Conservation (phyloP, 257 asterid genomes). For the Solanum etuberosum region DNA sequence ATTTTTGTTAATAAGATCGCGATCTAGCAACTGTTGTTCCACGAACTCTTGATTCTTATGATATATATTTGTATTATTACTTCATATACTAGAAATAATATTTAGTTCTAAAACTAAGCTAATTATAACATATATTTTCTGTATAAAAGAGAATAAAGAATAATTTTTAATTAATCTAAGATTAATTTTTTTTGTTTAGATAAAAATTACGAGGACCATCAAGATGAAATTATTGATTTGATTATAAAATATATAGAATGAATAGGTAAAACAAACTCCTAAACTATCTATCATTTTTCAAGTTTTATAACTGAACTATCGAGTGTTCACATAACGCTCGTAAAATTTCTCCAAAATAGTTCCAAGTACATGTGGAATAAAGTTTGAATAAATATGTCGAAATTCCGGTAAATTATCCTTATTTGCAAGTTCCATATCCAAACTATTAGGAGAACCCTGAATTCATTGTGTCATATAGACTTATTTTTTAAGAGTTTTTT, state of each 20-base stretch:
- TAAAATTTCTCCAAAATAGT: neutral
- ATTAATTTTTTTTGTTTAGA: too few relatives aligned
- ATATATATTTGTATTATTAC: neutral
- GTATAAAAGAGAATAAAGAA: too few relatives aligned
- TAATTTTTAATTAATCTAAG: neutral
- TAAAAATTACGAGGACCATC: too few relatives aligned
- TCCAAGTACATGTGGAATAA: neutral
- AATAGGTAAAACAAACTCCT: neutral
- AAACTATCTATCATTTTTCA: neutral
- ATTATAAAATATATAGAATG: too few relatives aligned
- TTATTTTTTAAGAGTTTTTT: too few relatives aligned
- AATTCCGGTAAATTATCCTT: neutral
- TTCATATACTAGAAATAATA: neutral
- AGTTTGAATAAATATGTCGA: too few relatives aligned
- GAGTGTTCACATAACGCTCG: neutral
- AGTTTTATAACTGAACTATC: too few relatives aligned
- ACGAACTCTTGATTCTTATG: neutral
- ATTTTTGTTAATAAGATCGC: too few relatives aligned
- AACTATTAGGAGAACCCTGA: neutral
- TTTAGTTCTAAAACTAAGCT: neutral
- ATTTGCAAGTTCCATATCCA: neutral
- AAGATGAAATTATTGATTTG: too few relatives aligned
- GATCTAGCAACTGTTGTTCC: too few relatives aligned
- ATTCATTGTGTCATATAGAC: neutral
- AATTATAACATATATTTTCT: neutral